Evolutionary conservation across 306 rosid species (phyloP), one percentile per base, ranked within the genome.

Genomic region (Medicago lupulina): DNA sequence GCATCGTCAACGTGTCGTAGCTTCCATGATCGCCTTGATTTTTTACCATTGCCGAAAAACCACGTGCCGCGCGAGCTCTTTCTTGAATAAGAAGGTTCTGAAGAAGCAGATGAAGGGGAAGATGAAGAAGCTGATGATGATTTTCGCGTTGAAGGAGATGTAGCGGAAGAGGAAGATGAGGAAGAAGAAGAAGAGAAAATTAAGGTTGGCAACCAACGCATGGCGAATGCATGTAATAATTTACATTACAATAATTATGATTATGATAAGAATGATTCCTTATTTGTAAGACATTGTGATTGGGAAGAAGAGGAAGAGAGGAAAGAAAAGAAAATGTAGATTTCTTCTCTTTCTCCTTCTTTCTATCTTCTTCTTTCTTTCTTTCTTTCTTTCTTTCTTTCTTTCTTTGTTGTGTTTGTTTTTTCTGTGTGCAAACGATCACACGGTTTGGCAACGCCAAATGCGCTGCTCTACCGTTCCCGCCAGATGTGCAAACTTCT

Each of bases 201-300:
- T 46, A 85, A 58, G 69, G 78, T 83, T 55, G 88, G 85, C 10
- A 95, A 87, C 97, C 99, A 92, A 60, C 93, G 88, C 99, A 95
- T 91, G 66, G 70, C 59, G 40, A 43, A 36, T 44, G 9, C 1
- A 28, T 31, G 34, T 9, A 0, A 67, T 41, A 1, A 68, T 47
- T 34, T 4, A 34, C 38, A 34, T 34, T 34, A 34, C 38, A 3
- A 68, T 18, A 1, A 3, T 54, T 0, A 18, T 7, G 23, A 14
- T 4, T 46, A 46, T 4, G 17, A 50, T 11, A 8, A 38, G 4
- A n/a, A 14, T 15, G 76, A 11, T n/a, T 41, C 68, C 70, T 70
- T 14, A 6, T 39, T 50, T 10, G 71, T 9, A 6, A 14, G n/a
- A 21, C 15, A 18, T 7, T 14, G 76, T n/a, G 71, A 70, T 78